Base-by-base conservation (phyloP, 2,329 filamentous ascomycete genomes). In the Ophiostoma perfectum region DNA sequence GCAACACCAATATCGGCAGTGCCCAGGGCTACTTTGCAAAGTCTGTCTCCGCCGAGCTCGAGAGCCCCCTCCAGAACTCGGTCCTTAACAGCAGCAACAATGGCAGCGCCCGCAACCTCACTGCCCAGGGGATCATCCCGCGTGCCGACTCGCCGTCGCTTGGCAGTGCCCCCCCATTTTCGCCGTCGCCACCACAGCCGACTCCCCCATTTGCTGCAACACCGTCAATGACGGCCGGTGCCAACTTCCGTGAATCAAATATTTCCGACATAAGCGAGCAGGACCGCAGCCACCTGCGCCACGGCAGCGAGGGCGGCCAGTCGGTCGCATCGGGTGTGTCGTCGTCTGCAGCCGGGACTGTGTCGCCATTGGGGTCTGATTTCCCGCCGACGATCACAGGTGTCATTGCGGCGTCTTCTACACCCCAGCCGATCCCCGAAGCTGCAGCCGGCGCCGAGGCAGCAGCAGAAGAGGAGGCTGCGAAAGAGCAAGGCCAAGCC, bases 221-320 rank as follows among this genome's bases (percentile, higher is more conserved):
- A 42, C 66, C 68, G 65, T 12, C 71, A 5, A 44, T 67, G 8
- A 52, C 68, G 9, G 52, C 68, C 6, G 39, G 65, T 62, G 69
- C 70, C 38, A 68, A 69, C 18, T 71, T 73, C 39, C 73, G 78
- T 39, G 74, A 75, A 47, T 81, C 79, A n/a, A 78, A 76, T 66
- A 73, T 81, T 16, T 81, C 80, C 16, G 76, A 76, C 42, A 70
- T 82, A 41, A 81, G 78, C 72, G 79, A 81, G 49, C 75, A 76
- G 9, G 78, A 81, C 36, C 72, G 76, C 12, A 70, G 75, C 11
- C 81, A 82, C 68, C 71, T 81, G 67, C 76, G 81, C 1, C 77
- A 81, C 52, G 75, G 79, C 62, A 81, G 80, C 74, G 78, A 80
- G 68, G 60, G 39, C 60, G 39, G 60, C 39, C 79, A 78, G 45